A percentile compares a stretch with the other conserved stretches of the same genome.
These are phyloP conservation scores for Fraxinus sp. DNA, from an alignment of 305 asterid species.

Conservation along the genomic window DNA sequence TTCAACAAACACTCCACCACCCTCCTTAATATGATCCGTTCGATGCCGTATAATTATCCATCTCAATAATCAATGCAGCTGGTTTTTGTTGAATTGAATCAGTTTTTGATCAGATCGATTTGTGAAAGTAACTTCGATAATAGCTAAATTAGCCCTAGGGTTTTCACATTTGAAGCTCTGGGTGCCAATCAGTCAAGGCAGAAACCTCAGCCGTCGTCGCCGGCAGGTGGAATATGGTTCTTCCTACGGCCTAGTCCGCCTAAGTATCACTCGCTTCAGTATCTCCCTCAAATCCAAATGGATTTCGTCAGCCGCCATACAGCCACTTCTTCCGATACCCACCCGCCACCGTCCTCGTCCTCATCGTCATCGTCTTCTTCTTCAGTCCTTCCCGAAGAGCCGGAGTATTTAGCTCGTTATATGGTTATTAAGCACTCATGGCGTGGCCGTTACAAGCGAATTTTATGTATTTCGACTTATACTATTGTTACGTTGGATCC, in stretches of 20 bases:
- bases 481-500: conserved; percentile 85
- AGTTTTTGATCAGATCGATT: neutral
- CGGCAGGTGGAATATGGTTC: conserved; percentile 93
- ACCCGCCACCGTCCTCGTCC: conserved; percentile 37
- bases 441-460: conserved; percentile 96
- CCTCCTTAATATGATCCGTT: neutral
- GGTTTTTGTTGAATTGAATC: neutral
- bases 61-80: neutral
- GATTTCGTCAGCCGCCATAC: conserved; percentile 76
- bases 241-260: conserved; percentile 72
- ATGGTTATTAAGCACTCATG: conserved; percentile 92
- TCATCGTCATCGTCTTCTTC: conserved; percentile 21
- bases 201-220: conserved; percentile 73
- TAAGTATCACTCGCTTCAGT: conserved; percentile 70
- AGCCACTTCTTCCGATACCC: conserved; percentile 36
- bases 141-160: conserved; percentile 32
- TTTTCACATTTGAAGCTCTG: conserved; percentile 76
- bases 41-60: neutral
- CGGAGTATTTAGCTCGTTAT: conserved; percentile 83
- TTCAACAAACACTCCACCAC: neutral
- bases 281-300: conserved; percentile 75
- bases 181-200: conserved; percentile 99
- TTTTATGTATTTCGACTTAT: conserved; percentile 68
- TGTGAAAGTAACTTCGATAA: neutral
- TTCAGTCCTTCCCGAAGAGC: conserved; percentile 61